Evolutionary conservation across 164 flowering plant species (phyloP), one percentile per base, ranked within the genome.

Genomic region (Vitis riparia): DNA sequence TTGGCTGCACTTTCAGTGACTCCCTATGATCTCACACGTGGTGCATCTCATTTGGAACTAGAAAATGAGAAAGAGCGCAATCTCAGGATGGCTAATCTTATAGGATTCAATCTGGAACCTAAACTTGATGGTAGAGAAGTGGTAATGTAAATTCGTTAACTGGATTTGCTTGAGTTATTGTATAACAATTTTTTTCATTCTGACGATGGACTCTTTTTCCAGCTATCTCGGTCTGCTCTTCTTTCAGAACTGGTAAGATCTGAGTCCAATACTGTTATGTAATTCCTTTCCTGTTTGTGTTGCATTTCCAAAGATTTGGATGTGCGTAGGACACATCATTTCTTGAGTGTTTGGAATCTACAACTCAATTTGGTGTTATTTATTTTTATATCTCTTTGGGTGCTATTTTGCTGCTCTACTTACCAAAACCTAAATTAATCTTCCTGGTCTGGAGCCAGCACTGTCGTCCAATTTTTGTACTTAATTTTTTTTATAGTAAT

Each of bases 51-150:
- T 80, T 55, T 88, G 73, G 97, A 95, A 73, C 88, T 91, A 73
- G 96, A 90, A 70, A 85, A 89, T 81, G 98, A 87, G 80, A 95
- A 91, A 70, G 99, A 92, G 63, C 89, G 93, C 55, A 95, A 87
- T 63, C 73, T 82, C 67, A 86, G 93, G 79, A 86, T 95, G 89
- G 85, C 88, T 37, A 87, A 85, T 80, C 96, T 95, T 73, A 87
- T 92, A 11, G 91, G 85, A 15, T 94, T 94, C 70, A 82, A 75
- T 80, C 82, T 95, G 60, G 98, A 95, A 6, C 80, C 86, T 12
- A 95, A 92, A 76, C 75, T 73, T 58, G 97, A 91, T 66, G 78
- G 79, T 59, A 86, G 92, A 80, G 99, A 90, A 81, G 83, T 84
- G 99, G 97, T 95, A 88, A 75, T 51, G 16, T 63, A 5, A 27